phyloP scores from a whole-genome alignment of 805 yeast species.

The Cyberlindnera suaveolens region DNA sequence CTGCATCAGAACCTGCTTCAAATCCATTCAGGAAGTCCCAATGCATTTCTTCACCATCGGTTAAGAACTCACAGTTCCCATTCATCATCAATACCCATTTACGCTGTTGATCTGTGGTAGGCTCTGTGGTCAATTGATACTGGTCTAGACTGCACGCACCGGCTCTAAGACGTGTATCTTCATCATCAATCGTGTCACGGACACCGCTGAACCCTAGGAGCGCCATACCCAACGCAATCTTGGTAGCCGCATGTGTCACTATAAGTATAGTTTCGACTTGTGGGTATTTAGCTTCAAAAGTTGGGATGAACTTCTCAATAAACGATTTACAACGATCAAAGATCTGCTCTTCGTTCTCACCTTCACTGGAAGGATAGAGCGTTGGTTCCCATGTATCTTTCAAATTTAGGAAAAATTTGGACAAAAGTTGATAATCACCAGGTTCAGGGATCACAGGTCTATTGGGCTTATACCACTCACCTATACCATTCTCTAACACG shows the following conservation, averaged over 20 bases:
- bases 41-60: conserved; percentile 85
- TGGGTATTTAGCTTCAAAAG: conserved; percentile 52
- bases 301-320: conserved; percentile 50
- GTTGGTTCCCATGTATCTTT: conserved; percentile 45
- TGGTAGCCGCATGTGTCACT: conserved; percentile 92
- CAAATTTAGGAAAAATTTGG: conserved; percentile 47
- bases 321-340: conserved; percentile 53
- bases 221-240: conserved; percentile 80
- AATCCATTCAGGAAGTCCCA: conserved; percentile 77
- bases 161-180: conserved; percentile 50
- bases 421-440: conserved; percentile 43
- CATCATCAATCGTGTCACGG: conserved; percentile 44
- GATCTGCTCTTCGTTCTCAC: conserved; percentile 73
- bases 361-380: conserved; percentile 53
- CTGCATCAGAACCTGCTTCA: conserved; percentile 90
- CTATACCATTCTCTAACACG: conserved; percentile 73
- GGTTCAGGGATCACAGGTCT: conserved; percentile 68
- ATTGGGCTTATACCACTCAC: conserved; percentile 85
- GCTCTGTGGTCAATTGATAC: conserved; percentile 31
- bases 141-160: conserved; percentile 84
- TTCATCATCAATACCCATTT: conserved; percentile 36
- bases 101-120: conserved; percentile 9
- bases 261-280: conserved; percentile 56
- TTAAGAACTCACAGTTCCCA: conserved; percentile 67
- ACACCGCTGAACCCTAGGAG: conserved; percentile 48